Base-by-base conservation (phyloP, 306 rosid species). In the Glycine soja region DNA sequence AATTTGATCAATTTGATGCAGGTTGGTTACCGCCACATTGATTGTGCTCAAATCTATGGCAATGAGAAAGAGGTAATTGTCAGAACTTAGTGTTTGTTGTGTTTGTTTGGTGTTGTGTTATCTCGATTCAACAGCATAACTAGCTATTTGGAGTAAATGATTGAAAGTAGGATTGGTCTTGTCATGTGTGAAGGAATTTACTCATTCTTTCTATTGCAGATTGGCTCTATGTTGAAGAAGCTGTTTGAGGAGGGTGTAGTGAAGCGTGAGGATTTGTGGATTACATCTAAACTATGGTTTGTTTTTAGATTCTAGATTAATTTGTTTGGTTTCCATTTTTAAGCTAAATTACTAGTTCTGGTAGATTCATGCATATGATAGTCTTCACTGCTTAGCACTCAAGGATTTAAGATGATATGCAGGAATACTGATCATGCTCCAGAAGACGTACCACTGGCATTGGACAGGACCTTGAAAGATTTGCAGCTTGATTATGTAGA, bases 201-300 rank as follows among this genome's bases (percentile, higher is more conserved):
- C 64, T 78, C 62, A 3, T 52, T 66, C 13, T 24, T 46, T 59
- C 47, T 57, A 24, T 53, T 78, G 81, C 74, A 94, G 98, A 90
- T 94, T 75, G 97, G 98, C 59, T 78, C 74, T 10, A 90, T 85
- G 58, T 80, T 92, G 75, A 90, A 88, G 85, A 90, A 91, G 74
- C 85, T 94, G 57, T 92, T 91, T 78, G 88, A 89, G 15, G 97
- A 89, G 47, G 95, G 92, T 13, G 87, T 88, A 30, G 90, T 92
- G 73, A 94, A 91, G 85, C 95, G 97, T 0, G 97, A 91, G 85
- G 97, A 92, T 81, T 83, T 92, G 85, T 94, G 94, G 93, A 90
- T 92, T 85, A 92, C 98, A 57, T 94, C 98, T 4, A 94, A 88
- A 90, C 91, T 91, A 62, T 90, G 97, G 98, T 91, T 85, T 69